phyloP scores from a whole-genome alignment of 768 basidiomycete genomes.

The Dioszegia crocea region DNA sequence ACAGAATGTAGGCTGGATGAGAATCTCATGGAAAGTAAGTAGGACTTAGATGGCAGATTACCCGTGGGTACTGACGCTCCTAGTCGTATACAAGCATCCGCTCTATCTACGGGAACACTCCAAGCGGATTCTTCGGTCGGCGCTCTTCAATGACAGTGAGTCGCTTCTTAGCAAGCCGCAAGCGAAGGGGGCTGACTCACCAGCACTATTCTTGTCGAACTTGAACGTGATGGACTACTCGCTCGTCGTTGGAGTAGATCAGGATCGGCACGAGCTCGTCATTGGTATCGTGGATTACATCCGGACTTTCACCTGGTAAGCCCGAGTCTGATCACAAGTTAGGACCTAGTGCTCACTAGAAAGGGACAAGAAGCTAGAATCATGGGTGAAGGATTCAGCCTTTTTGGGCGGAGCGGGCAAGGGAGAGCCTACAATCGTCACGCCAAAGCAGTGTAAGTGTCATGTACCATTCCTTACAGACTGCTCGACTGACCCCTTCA shows the following conservation, averaged over 20 bases:
- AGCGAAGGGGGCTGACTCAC: background rate
- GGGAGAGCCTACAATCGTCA: constrained; percentile 94
- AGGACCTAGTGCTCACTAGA: constrained; percentile 55
- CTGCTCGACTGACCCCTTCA: constrained; percentile 15
- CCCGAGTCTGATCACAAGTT: background rate
- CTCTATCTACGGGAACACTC: constrained; percentile 96
- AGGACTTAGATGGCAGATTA: background rate
- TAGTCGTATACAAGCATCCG: constrained; percentile 79
- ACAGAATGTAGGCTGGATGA: constrained; percentile 64
- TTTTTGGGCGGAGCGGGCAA: constrained; percentile 75
- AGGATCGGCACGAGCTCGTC: constrained; percentile 79
- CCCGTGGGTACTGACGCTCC: constrained; percentile 8
- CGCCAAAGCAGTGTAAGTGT: constrained; percentile 81
- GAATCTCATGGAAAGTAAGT: constrained; percentile 85
- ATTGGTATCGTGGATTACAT: constrained; percentile 86
- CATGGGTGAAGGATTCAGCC: constrained; percentile 93
- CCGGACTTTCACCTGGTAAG: constrained; percentile 50
- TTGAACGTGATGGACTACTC: constrained; percentile 94
- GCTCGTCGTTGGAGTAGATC: constrained; percentile 90
- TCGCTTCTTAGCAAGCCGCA: background rate
- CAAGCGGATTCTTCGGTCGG: constrained; percentile 83
- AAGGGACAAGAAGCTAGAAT: constrained; percentile 89
- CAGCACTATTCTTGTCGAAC: constrained; percentile 78
- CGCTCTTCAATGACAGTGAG: constrained; percentile 79
- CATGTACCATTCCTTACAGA: background rate